phyloP scores from a whole-genome alignment of 1,284 basidiomycete species.

The Boletus sp. region DNA sequence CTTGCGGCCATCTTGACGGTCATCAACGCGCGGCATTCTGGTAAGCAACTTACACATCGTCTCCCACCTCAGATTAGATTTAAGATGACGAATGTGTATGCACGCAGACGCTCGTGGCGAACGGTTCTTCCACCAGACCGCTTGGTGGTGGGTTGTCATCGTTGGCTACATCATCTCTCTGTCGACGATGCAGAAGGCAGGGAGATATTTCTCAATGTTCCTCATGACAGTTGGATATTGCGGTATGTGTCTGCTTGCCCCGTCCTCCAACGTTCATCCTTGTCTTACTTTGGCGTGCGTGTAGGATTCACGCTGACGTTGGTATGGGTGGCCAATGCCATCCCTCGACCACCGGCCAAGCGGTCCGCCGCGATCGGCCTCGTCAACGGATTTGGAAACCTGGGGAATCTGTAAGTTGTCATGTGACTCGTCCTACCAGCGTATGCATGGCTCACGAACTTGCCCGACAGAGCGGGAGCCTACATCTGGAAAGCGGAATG shows the following conservation, averaged over 20 bases:
- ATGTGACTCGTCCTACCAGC: neutral
- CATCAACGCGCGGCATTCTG: slow-evolving; percentile 1
- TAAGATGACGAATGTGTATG: neutral
- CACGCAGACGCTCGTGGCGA: neutral
- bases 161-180: slow-evolving; percentile 61
- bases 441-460: neutral
- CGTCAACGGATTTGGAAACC: slow-evolving; percentile 32
- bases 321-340: slow-evolving; percentile 60
- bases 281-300: neutral
- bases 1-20: neutral
- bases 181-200: slow-evolving; percentile 50
- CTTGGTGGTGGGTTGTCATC: slow-evolving; percentile 57
- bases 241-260: slow-evolving; percentile 32
- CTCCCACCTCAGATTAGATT: neutral
- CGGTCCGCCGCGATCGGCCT: slow-evolving; percentile 43
- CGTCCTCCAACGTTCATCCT: neutral
- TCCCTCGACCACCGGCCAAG: slow-evolving; percentile 63
- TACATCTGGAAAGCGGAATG: slow-evolving; percentile 50
- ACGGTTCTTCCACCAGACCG: slow-evolving; percentile 36
- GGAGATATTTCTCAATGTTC: slow-evolving; percentile 62
- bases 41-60: neutral
- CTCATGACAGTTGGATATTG: slow-evolving; percentile 57
- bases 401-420: slow-evolving; percentile 31
- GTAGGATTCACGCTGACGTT: slow-evolving; percentile 56
- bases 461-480: slow-evolving; percentile 41